Percentiles rank a stretch among this genome's conserved stretches.
phyloP scores from a whole-genome alignment of 768 basidiomycete species.

The Russula compacta region DNA sequence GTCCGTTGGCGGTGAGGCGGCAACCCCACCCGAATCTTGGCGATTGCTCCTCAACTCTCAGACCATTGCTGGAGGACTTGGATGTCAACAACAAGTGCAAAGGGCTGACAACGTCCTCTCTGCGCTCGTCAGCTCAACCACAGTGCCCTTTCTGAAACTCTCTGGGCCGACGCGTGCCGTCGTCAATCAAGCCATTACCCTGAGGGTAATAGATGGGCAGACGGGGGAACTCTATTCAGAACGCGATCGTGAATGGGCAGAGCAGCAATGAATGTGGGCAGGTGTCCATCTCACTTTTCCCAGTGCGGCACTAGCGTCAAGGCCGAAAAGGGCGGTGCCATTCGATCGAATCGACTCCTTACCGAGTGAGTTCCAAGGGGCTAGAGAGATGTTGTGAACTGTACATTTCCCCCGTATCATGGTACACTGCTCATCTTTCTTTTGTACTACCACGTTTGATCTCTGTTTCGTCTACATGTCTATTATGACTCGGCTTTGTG shows the following conservation, averaged over 20 bases:
- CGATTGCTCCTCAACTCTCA: neutral
- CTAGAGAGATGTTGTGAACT: too few relatives aligned
- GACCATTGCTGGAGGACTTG: neutral
- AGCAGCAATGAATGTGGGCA: neutral
- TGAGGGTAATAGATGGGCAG: neutral
- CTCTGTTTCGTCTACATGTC: too few relatives aligned
- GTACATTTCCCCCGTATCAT: too few relatives aligned
- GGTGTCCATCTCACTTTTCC: neutral
- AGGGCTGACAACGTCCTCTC: neutral
- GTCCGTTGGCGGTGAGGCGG: neutral
- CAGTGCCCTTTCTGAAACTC: neutral
- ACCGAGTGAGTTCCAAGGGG: too few relatives aligned
- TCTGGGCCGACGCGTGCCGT: neutral
- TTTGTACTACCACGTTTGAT: too few relatives aligned
- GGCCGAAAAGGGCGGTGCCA: neutral
- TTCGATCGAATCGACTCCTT: neutral
- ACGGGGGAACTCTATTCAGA: neutral
- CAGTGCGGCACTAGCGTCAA: neutral
- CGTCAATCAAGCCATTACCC: too few relatives aligned
- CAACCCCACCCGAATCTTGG: neutral
- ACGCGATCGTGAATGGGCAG: neutral
- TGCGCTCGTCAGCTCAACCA: neutral
- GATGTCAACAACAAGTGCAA: neutral
- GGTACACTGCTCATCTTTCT: too few relatives aligned
- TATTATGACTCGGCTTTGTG: too few relatives aligned